Conservation (phyloP, 208 protist genomes). For the Zelonia costaricensis region DNA sequence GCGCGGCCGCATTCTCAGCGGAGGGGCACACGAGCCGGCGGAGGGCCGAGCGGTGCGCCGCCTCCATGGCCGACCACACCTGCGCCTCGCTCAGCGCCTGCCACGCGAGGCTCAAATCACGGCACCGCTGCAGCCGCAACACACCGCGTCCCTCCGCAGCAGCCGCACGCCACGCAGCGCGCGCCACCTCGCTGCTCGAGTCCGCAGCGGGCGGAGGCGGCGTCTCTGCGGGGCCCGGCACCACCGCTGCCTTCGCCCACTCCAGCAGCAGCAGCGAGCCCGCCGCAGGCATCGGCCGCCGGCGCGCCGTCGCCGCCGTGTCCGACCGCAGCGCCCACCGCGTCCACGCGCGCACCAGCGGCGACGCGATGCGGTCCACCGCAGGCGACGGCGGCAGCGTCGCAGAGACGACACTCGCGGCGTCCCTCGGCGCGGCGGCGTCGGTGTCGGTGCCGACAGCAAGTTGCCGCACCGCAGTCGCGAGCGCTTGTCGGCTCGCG, state of each 20-base stretch:
- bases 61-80: conserved; percentile 11
- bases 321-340: conserved; percentile 13
- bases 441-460: no score
- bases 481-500: no score
- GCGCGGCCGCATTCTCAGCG: not conserved
- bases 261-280: conserved; percentile 61
- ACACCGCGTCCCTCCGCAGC: conserved; percentile 4
- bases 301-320: conserved; percentile 11
- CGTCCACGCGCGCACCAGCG: conserved; percentile 15
- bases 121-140: conserved; percentile 8
- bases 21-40: conserved; percentile 13
- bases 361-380: conserved; percentile 1
- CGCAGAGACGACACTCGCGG: no score
- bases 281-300: conserved; percentile 29
- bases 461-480: conserved; percentile 1
- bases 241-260: conserved; percentile 33
- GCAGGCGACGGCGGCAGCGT: not conserved
- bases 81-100: conserved; percentile 5
- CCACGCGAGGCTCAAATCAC: conserved; percentile 20
- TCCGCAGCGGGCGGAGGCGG: not conserved
- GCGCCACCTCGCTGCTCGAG: not conserved
- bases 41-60: conserved; percentile 18
- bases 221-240: not conserved
- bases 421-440: no score
- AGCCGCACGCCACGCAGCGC: conserved; percentile 5